phyloP scores from a whole-genome alignment of 257 asterid species.

The Solanum phureja region DNA sequence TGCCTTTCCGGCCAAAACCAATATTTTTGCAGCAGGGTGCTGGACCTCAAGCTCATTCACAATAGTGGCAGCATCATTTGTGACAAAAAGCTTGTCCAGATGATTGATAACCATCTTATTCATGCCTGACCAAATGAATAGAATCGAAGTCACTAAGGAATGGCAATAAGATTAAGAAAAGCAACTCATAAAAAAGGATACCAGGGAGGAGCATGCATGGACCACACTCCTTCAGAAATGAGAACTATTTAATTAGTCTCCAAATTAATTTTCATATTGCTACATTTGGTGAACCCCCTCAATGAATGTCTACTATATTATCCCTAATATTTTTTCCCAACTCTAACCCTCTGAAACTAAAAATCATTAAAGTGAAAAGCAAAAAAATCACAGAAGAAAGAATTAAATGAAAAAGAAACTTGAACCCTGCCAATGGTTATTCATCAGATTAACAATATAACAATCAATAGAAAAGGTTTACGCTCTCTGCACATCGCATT shows the following conservation, averaged over 20 bases:
- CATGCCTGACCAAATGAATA: conserved; percentile 51
- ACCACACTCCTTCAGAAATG: background rate
- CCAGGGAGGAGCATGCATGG: background rate
- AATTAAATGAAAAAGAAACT: background rate
- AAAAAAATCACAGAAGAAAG: background rate
- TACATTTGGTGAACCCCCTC: background rate
- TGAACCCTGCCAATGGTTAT: background rate
- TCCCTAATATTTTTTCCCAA: background rate
- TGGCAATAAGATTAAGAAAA: background rate
- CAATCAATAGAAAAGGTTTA: background rate
- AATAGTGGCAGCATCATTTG: conserved; percentile 95
- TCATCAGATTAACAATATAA: background rate
- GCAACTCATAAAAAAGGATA: background rate
- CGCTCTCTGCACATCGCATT: background rate
- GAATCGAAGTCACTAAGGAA: background rate
- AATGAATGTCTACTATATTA: background rate
- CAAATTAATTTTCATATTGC: background rate
- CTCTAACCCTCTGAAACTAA: background rate
- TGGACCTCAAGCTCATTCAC: conserved; percentile 95
- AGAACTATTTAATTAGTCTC: background rate
- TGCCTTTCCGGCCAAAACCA: conserved; percentile 95
- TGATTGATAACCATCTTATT: conserved; percentile 97
- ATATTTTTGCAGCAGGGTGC: conserved; percentile 97
- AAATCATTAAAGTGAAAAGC: background rate
- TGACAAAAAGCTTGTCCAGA: conserved; percentile 84